Evolutionary conservation across 148 eudicot genomes (phyloP).

Genomic region (Rhododendron kiyosumense): DNA sequence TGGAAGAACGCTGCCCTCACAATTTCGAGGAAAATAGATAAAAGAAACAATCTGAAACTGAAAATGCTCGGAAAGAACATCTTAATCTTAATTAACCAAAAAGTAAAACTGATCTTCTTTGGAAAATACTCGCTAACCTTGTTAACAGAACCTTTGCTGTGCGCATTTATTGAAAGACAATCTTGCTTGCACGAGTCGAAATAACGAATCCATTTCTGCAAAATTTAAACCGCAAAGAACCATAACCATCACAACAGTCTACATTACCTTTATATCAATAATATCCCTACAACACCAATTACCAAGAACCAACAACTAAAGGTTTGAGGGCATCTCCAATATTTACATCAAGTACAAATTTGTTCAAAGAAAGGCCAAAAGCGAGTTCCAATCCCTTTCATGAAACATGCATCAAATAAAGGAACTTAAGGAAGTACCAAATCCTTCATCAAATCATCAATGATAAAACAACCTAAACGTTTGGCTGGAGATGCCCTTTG

Average conservation of each 20-base stretch:
- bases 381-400: neutral
- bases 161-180: constrained; percentile 78
- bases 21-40: neutral
- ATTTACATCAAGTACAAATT: neutral
- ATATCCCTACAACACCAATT: neutral
- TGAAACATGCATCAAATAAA: neutral
- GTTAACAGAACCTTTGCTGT: constrained; percentile 76
- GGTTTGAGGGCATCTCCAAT: neutral
- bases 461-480: neutral
- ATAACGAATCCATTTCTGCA: constrained; percentile 72
- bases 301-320: neutral
- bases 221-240: constrained; percentile 6
- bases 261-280: neutral
- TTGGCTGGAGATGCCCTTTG: neutral
- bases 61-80: neutral
- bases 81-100: neutral
- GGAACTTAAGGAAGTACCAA: neutral
- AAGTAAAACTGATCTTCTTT: neutral
- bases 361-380: neutral
- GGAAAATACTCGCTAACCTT: constrained; percentile 44
- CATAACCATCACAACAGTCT: constrained; percentile 4
- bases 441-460: neutral
- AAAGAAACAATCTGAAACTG: neutral
- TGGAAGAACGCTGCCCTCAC: neutral
- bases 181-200: constrained; percentile 70